Base-by-base conservation (phyloP, 495 filamentous ascomycete species). In the Annulohypoxylon moriforme region DNA sequence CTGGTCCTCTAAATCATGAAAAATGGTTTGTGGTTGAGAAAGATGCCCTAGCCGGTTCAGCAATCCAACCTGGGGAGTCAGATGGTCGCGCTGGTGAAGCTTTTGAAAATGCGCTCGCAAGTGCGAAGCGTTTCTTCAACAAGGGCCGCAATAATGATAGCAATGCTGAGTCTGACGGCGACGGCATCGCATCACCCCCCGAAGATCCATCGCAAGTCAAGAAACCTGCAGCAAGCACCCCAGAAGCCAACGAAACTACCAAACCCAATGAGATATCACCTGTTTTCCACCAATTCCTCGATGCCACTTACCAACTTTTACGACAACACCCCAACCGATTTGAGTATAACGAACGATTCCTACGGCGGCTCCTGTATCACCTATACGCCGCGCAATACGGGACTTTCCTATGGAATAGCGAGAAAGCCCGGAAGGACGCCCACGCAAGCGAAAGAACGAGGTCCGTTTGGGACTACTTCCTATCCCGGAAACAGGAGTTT, bases 281-380 rank as follows among this genome's bases (percentile, higher is more conserved):
- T 0, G 91, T 98, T 11, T 98, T 99, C 81, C 96, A 99, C 74
- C 96, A 99, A 77, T 99, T 98, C 79, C 89, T 99, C 9, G 96
- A 99, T 75, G 93, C 93, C 18, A 94, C 93, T 4, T 98, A 94
- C 70, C 96, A 99, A 72, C 85, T 99, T 8, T 84, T 97, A 13
- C 83, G 91, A 58, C 96, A 98, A 72, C 83, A 97, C 71, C 95
- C 96, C 0, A 93, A 89, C 27, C 88, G 96, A 0, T 99, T 99
- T 75, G 95, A 99, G 75, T 99, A 94, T 81, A 98, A 97, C 69
- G 96, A 98, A 75, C 90, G 95, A 1, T 98, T 99, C 77, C 85
- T 99, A 9, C 88, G 94, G 4, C 89, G 96, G 9, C 80, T 99
- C 3, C 85, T 98, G 4, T 99, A 98, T 75, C 96, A 99, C 74